Evolutionary conservation across 2,329 filamentous ascomycete genomes (phyloP), one percentile per base, ranked within the genome.

Genomic region (Arthrinium puccinioides): DNA sequence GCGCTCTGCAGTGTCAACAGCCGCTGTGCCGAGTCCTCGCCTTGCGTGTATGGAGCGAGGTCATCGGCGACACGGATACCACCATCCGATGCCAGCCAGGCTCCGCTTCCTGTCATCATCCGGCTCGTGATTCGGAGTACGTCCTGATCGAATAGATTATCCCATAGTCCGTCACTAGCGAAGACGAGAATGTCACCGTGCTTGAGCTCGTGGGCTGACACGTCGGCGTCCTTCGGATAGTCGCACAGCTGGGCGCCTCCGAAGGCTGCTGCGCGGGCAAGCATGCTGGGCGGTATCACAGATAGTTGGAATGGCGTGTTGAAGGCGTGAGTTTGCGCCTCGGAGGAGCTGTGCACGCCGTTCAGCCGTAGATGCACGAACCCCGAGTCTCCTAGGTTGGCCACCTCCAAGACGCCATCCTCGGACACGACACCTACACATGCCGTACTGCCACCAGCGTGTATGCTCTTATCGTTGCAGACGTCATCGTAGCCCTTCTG

Each of bases 251-350:
- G 84, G 2, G 76, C 70, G 30, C 87, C 87, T 15, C 90, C 90
- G 58, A 95, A 97, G 20, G 87, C 77, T 10, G 81, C 78, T 51
- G 88, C 83, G 51, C 92, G 85, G 16, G 79, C 76, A 39, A 87
- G 74, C 62, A 95, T 82, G 49, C 76, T 78, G 4, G 83, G 76
- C 1, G 92, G 90, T 7, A 96, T 82, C 37, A 95, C 80, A 37
- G 87, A 90, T 27, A 98, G 75, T 60, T 98, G 92, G 56, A 86
- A 98, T 0, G 92, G 92, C 0, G 92, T 97, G 62, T 98, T 98
- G 73, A 98, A 98, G 29, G 83, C 88, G 60, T 98, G 92, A 1
- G 88, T 96, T 62, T 98, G 92, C 18, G 87, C 84, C 32, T 81
- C 76, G 2, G 88, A 94, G 54, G 80, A 82, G 39, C 83, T 76